Evolutionary conservation across 371 early-diverging fungal species (phyloP).

Genomic region (Haplosporangium sp.): DNA sequence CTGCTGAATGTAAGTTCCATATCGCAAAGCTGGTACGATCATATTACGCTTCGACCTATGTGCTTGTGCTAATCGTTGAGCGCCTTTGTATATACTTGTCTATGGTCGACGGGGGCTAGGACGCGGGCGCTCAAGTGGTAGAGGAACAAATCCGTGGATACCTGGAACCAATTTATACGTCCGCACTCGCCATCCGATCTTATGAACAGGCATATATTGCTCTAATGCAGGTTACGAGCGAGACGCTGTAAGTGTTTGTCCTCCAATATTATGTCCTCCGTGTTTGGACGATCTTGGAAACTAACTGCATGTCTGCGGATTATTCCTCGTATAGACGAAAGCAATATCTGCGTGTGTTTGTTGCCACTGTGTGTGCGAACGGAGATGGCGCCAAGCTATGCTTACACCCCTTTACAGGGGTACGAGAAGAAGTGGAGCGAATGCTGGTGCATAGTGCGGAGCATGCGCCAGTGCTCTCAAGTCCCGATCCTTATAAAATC

Average conservation of each 20-base stretch:
- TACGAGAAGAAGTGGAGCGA: constrained; percentile 46
- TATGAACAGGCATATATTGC: constrained; percentile 41
- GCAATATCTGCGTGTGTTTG: constrained; percentile 19
- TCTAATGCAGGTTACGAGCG: constrained; percentile 32
- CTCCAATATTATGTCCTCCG: no score
- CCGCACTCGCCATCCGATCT: constrained; percentile 20
- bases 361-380: constrained; percentile 17
- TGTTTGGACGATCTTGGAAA: neutral
- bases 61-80: no score
- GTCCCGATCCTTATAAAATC: constrained; percentile 24
- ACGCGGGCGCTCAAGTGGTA: constrained; percentile 11
- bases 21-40: neutral
- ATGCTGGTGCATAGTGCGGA: constrained; percentile 21
- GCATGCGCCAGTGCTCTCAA: constrained; percentile 20
- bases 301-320: neutral
- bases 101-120: constrained; percentile 7
- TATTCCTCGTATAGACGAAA: constrained; percentile 14
- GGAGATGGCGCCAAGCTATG: constrained; percentile 39
- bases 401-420: constrained; percentile 27
- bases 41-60: no score
- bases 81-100: neutral
- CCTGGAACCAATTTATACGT: constrained; percentile 16
- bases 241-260: constrained; percentile 14
- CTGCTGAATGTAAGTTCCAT: constrained; percentile 13
- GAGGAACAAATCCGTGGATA: constrained; percentile 20